Evolutionary conservation across 2,329 filamentous ascomycete species (phyloP), one percentile per base, ranked within the genome.

Genomic region (Chaetothyriales sp.): DNA sequence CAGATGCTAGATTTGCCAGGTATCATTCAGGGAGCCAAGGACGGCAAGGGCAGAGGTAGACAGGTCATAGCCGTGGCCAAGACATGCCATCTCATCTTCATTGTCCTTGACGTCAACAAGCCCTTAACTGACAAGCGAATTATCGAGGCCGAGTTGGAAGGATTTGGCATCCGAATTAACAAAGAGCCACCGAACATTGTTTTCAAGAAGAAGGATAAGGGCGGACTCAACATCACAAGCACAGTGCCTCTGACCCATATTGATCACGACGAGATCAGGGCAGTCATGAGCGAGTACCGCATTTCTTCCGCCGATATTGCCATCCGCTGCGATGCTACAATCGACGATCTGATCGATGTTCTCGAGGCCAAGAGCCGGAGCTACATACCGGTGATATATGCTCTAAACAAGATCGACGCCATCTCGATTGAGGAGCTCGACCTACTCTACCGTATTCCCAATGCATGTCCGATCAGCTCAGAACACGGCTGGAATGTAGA

Each of bases 121-220:
- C 92, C 92, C 20, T 73, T 98, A 61, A 94, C 90, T 15, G 92
- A 98, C 70, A 98, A 98, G 75, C 80, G 86, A 54, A 77, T 98
- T 56, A 98, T 98, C 63, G 92, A 98, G 70, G 77, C 80, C 48
- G 92, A 98, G 72, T 70, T 98, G 65, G 92, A 98, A 67, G 92
- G 92, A 6, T 98, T 98, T 62, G 92, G 92, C 32, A 95, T 98
- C 65, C 80, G 92, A 51, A 90, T 96, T 73, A 98, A 98, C 75
- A 98, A 96, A 74, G 73, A 81, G 61, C 92, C 92, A 22, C 92
- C 92, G 43, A 98, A 98, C 67, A 98, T 98, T 63, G 86, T 92
- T n/a, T 95, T 95, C 75, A 93, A 83, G 72, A 98, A 98, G 76
- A 98, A 98, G 75, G 92, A 98, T 70, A 96, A 96, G 72, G 92